These are phyloP conservation scores for Cutaneotrichosporon sp. DNA, from an alignment of 1,284 basidiomycete species.

Conservation along the genomic window DNA sequence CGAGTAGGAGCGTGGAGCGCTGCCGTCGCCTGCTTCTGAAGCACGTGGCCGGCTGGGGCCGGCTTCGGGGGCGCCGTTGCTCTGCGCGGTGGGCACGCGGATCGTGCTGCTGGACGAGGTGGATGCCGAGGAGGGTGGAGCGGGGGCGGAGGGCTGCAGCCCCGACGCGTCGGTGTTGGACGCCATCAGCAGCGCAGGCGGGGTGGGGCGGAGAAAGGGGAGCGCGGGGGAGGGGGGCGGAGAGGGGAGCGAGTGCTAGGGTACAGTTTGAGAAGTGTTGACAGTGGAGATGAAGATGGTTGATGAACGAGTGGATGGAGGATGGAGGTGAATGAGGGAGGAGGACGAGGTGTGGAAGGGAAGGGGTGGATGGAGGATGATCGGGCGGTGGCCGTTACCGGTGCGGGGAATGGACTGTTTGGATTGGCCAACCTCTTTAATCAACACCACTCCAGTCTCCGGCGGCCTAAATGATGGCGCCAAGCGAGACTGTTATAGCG, in stretches of 20 bases:
- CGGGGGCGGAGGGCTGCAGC: neutral
- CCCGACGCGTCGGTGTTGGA: neutral
- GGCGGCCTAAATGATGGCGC: neutral
- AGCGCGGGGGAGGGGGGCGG: neutral
- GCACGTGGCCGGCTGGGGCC: conserved; percentile 24
- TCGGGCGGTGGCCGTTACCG: neutral
- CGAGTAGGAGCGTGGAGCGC: neutral
- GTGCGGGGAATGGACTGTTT: neutral
- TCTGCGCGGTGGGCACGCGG: neutral
- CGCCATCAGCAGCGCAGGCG: neutral
- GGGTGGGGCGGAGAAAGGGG: neutral
- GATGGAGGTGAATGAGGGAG: no score
- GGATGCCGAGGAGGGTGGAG: neutral
- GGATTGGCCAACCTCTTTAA: neutral
- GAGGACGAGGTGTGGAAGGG: no score
- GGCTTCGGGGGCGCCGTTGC: conserved; percentile 10
- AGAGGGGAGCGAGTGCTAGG: no score
- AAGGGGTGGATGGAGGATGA: neutral
- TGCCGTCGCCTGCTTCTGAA: neutral
- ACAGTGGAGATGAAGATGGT: neutral
- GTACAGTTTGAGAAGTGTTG: neutral
- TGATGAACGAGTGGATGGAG: no score
- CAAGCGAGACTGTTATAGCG: neutral
- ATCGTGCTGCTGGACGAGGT: neutral
- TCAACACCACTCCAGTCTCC: neutral